Base-by-base conservation (phyloP, 768 basidiomycete genomes). In the Mycena sanguinolenta region DNA sequence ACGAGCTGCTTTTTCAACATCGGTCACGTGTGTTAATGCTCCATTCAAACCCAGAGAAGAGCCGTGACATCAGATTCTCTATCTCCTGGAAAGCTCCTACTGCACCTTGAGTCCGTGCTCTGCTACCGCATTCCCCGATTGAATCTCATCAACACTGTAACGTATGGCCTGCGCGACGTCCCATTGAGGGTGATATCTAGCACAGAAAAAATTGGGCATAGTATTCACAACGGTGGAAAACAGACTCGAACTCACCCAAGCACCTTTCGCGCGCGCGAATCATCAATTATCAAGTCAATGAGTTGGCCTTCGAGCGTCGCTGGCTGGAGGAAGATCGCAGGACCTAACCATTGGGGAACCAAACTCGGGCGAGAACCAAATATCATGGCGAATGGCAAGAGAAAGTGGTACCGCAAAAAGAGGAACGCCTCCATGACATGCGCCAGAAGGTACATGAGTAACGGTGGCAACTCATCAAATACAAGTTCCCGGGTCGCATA, bases 61-160 rank as follows among this genome's bases (percentile, higher is more conserved):
- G 8, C 12, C 23, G 7, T 46, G 32, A 34, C 46, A 50, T n/a
- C 17, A 4, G 21, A 16, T 38, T 4, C 6, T 14, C 10, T 38
- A 38, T 23, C 4, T 34, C 17, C 7, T 28, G 17, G 23, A 58
- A 25, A 23, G n/a, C n/a, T n/a, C 36, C 21, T 13, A 58, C 34
- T 12, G n/a, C 36, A 63, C 63, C 44, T 72, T 72, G 36, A 77
- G 59, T 28, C 80, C 75, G 66, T 79, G 79, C 1, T 67, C 66
- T 10, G 65, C 65, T 32, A 68, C 63, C n/a, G 70, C 70, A 3
- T 71, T 75, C 8, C 77, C 79, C 5, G 78, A 79, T 50, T 79
- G 75, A 12, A 81, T 71, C 62, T 80, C 77, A 36, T 82, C 80
- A 1, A 81, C 81, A 19, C 78, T 73, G 57, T 80, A 80, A 44